Evolutionary conservation across 805 yeast species (phyloP).

Genomic region (Candida patagonica): DNA sequence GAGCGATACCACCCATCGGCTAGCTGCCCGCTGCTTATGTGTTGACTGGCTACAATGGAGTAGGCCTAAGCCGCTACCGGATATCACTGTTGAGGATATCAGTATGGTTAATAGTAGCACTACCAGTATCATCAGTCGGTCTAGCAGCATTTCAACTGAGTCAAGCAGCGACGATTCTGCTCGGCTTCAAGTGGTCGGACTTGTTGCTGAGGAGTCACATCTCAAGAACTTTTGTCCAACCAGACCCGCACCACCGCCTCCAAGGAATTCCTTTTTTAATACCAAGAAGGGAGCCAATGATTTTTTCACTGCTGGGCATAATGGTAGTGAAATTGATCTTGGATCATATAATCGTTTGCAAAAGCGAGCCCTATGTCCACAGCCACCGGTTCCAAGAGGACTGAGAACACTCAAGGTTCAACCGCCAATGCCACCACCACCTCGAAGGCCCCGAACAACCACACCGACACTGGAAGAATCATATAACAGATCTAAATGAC

Average conservation of each 20-base stretch:
- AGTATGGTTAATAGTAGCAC: constrained; percentile 1
- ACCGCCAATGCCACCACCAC: constrained; percentile 9
- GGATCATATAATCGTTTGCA: neutral
- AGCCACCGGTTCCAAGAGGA: constrained; percentile 6
- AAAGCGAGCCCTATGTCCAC: constrained; percentile 1
- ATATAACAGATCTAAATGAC: neutral
- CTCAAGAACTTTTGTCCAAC: neutral
- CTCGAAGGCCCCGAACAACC: constrained; percentile 5
- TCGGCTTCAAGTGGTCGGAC: neutral
- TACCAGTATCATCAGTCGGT: constrained; percentile 3
- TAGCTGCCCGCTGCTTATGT: constrained; percentile 21
- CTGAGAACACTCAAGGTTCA: neutral
- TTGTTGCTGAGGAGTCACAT: neutral
- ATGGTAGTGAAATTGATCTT: constrained; percentile 4
- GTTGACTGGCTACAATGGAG: constrained; percentile 17
- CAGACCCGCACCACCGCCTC: constrained; percentile 4
- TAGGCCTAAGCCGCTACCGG: constrained; percentile 8
- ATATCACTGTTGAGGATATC: constrained; percentile 1
- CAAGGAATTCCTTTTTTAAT: neutral
- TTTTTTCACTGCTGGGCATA: neutral
- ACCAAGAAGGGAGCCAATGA: neutral
- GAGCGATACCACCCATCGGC: constrained; percentile 19
- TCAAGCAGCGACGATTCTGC: constrained; percentile 1
- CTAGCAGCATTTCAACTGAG: neutral
- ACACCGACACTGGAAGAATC: constrained; percentile 3